These are phyloP conservation scores for Dactylis glomerata DNA, from an alignment of 176 grass and related monocot species.

Conservation along the genomic window DNA sequence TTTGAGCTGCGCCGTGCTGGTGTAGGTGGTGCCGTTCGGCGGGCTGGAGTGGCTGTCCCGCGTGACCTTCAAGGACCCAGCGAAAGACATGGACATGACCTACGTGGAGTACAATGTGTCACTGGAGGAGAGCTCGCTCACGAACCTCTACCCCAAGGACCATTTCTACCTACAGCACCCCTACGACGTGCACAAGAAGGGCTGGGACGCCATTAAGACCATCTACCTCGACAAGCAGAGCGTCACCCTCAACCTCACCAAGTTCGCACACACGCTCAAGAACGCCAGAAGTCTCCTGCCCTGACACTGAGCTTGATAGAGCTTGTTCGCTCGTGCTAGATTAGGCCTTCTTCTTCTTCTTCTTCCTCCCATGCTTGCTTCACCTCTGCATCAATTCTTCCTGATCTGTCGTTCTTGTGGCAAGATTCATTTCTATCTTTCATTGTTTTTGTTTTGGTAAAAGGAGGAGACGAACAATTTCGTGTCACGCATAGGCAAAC, in stretches of 20 bases:
- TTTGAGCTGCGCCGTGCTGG: constrained; percentile 51
- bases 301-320: background rate
- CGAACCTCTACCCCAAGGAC: constrained; percentile 46
- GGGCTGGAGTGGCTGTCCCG: constrained; percentile 41
- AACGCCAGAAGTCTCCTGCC: constrained; percentile 34
- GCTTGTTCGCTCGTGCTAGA: constrained; percentile 27
- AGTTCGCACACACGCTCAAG: constrained; percentile 37
- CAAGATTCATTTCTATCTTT: constrained; percentile 44
- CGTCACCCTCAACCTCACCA: constrained; percentile 53
- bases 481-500: constrained; percentile 9
- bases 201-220: constrained; percentile 41
- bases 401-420: background rate
- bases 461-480: constrained; percentile 25
- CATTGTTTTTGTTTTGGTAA: constrained; percentile 1
- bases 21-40: constrained; percentile 68
- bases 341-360: background rate
- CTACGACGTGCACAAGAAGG: constrained; percentile 46
- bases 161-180: constrained; percentile 62
- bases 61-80: constrained; percentile 46
- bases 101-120: constrained; percentile 79
- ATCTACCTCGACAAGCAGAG: constrained; percentile 64
- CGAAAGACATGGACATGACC: constrained; percentile 42
- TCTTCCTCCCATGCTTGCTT: constrained; percentile 1
- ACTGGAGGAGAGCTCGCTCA: constrained; percentile 62
- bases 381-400: too few species aligned